Evolutionary conservation across 106 monocot species (phyloP).

Genomic region (Chionographis japonica): DNA sequence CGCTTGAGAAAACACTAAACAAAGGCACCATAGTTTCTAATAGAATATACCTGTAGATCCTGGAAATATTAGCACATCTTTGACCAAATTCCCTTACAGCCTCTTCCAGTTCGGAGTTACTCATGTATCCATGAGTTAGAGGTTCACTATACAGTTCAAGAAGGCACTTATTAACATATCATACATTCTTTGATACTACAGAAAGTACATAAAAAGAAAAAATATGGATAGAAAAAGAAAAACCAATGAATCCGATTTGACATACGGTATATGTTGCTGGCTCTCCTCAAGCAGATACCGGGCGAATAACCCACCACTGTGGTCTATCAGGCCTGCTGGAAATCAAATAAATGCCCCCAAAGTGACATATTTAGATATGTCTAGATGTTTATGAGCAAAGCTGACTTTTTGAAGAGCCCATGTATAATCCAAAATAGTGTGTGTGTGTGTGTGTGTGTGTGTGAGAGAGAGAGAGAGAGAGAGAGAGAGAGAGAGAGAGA

Average conservation of each 20-base stretch:
- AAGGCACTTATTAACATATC: not conserved
- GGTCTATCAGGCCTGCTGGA: slow-evolving; percentile 4
- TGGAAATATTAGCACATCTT: slow-evolving; percentile 74
- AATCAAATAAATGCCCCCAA: too few relatives aligned
- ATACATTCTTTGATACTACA: not conserved
- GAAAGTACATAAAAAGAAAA: not conserved
- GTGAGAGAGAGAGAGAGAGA: too few relatives aligned
- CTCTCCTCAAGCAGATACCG: slow-evolving; percentile 27
- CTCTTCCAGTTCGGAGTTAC: slow-evolving; percentile 66
- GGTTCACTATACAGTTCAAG: slow-evolving; percentile 28
- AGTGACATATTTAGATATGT: too few relatives aligned
- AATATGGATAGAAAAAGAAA: not conserved
- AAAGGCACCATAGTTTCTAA: not conserved
- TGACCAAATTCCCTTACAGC: slow-evolving; percentile 54
- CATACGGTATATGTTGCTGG: slow-evolving; percentile 23
- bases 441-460: too few relatives aligned
- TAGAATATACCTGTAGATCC: slow-evolving; percentile 61
- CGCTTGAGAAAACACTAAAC: not conserved
- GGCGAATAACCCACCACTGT: not conserved
- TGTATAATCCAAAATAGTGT: too few relatives aligned
- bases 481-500: too few relatives aligned
- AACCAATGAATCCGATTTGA: not conserved
- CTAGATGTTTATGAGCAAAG: too few relatives aligned
- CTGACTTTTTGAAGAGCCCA: too few relatives aligned
- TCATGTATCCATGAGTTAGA: slow-evolving; percentile 66